phyloP scores from a whole-genome alignment of 2,329 filamentous ascomycete species.

The Clarireedia sp. region DNA sequence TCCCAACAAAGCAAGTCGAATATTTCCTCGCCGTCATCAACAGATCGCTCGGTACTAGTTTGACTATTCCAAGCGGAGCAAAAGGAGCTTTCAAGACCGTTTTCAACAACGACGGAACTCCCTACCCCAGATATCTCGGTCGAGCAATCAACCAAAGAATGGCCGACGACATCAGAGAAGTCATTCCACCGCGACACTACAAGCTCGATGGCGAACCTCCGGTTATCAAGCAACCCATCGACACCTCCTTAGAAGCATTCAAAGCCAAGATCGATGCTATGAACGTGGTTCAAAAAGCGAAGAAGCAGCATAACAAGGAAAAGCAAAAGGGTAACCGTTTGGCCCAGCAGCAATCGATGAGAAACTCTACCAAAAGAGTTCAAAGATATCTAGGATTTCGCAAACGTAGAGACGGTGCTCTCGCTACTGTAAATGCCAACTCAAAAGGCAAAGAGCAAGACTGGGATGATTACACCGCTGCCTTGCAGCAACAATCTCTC shows the following conservation, averaged over 20 bases:
- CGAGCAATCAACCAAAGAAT: constrained; percentile 39
- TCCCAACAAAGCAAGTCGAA: constrained; percentile 59
- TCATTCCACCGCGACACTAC: constrained; percentile 27
- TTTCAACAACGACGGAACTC: constrained; percentile 53
- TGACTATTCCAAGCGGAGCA: constrained; percentile 49
- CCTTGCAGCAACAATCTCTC: constrained; percentile 18
- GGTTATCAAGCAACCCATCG: constrained; percentile 25
- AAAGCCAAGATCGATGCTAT: constrained; percentile 45
- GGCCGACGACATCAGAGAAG: constrained; percentile 17
- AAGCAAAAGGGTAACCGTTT: constrained; percentile 41
- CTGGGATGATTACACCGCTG: constrained; percentile 22
- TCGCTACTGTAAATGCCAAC: background rate
- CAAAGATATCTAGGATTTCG: constrained; percentile 67
- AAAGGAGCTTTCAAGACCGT: constrained; percentile 49
- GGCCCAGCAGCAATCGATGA: constrained; percentile 43
- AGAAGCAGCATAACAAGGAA: constrained; percentile 38
- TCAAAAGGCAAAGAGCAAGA: constrained; percentile 18
- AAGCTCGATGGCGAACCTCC: constrained; percentile 25
- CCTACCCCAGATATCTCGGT: constrained; percentile 61
- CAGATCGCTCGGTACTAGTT: constrained; percentile 40
- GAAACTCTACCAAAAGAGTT: constrained; percentile 50
- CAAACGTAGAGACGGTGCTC: constrained; percentile 17
- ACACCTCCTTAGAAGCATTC: constrained; percentile 39
- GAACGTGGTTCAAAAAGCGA: constrained; percentile 41
- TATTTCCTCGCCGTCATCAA: constrained; percentile 60